These are phyloP conservation scores for Chlamydomonas incerta DNA, from an alignment of 139 green algal species.

Conservation along the genomic window DNA sequence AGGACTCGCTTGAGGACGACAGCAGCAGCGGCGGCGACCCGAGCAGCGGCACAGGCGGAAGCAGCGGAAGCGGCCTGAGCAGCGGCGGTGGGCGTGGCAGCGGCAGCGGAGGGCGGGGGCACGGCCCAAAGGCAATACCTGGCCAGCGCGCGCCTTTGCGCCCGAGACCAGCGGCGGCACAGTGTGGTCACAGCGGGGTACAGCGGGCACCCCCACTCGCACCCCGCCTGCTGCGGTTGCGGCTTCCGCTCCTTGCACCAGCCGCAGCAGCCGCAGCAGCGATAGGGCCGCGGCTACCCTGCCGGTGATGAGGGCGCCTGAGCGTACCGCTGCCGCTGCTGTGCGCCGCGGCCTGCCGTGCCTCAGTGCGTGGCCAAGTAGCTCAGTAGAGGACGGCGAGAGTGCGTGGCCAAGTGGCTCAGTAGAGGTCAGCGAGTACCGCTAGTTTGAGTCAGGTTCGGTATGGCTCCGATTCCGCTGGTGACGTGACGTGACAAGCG, in stretches of 20 bases:
- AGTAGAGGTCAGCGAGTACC: too few relatives aligned
- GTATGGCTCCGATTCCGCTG: neutral
- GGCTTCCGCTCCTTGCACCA: neutral
- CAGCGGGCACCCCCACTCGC: slow-evolving; percentile 15
- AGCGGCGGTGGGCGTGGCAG: neutral
- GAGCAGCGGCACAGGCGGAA: neutral
- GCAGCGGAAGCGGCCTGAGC: neutral
- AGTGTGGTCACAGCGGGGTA: slow-evolving; percentile 1
- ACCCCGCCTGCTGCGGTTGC: slow-evolving; percentile 9
- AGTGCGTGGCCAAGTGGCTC: too few relatives aligned
- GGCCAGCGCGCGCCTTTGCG: neutral
- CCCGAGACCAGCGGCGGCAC: neutral
- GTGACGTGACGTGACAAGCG: too few relatives aligned
- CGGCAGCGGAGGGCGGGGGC: neutral
- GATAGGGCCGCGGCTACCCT: neutral
- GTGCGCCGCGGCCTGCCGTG: neutral
- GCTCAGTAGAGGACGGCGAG: too few relatives aligned
- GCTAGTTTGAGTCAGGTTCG: neutral
- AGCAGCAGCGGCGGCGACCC: neutral
- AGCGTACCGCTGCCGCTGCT: neutral
- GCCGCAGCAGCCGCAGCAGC: neutral
- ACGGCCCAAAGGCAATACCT: neutral
- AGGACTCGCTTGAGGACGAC: neutral
- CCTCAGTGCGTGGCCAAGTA: too few relatives aligned
- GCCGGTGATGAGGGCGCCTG: neutral